These are phyloP conservation scores for Clitocybe nebularis DNA, from an alignment of 1,284 basidiomycete species.

Conservation along the genomic window DNA sequence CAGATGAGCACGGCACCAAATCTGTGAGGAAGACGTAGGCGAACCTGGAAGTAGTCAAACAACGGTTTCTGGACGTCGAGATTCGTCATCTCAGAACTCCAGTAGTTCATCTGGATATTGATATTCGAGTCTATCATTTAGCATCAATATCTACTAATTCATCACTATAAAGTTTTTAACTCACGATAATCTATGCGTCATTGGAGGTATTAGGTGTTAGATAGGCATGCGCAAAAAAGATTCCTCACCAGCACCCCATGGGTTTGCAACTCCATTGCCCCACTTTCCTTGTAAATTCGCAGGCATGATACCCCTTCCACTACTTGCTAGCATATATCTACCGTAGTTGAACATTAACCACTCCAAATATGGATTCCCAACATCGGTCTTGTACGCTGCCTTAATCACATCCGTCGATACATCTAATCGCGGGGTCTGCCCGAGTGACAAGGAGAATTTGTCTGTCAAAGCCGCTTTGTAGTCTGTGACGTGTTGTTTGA, in stretches of 20 bases:
- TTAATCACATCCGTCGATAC: constrained; percentile 56
- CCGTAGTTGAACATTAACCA: constrained; percentile 73
- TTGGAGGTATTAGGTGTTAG: no score
- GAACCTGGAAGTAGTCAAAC: constrained; percentile 67
- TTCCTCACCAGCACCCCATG: constrained; percentile 61
- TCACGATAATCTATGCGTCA: constrained; percentile 54
- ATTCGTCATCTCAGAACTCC: constrained; percentile 67
- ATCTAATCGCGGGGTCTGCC: constrained; percentile 48
- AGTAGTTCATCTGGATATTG: constrained; percentile 79
- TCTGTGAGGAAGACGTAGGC: background rate
- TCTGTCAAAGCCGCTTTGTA: constrained; percentile 37
- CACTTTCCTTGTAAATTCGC: constrained; percentile 75
- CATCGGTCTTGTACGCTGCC: constrained; percentile 46
- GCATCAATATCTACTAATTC: background rate
- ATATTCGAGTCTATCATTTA: constrained; percentile 60
- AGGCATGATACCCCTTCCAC: constrained; percentile 58
- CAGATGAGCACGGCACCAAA: no score
- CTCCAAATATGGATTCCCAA: constrained; percentile 63
- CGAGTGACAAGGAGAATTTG: constrained; percentile 54
- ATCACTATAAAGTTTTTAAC: constrained; percentile 14
- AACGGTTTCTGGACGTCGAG: constrained; percentile 56
- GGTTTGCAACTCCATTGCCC: constrained; percentile 47
- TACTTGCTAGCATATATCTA: constrained; percentile 59
- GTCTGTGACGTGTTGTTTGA: constrained; percentile 49
- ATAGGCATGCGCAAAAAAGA: no score